Base-by-base conservation (phyloP, 345 rosid species). In the Salix exigua region DNA sequence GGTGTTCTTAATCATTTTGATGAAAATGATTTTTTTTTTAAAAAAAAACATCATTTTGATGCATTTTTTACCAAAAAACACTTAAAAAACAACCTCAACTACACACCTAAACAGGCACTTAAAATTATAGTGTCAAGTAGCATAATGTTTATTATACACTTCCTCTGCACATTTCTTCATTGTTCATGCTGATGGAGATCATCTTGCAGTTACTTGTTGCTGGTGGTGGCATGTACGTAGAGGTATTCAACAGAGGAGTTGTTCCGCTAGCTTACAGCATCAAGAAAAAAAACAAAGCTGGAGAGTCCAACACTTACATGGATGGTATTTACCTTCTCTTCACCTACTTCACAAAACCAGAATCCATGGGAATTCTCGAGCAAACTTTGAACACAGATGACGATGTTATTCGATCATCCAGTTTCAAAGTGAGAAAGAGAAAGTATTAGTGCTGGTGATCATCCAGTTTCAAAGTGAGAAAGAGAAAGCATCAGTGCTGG, bases 141-240 rank as follows among this genome's bases (percentile, higher is more conserved):
- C 30, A 25, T 17, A 9, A 58, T 40, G 19, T 12, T 14, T 21
- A 18, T 30, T 13, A 31, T 6, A 46, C 19, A 30, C 25, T 65
- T 44, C 19, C 16, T 13, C 46, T 40, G 21, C 23, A 1, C 30
- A 2, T 23, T 44, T 37, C 26, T 25, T 73, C 31, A 16, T 10
- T 33, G 72, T 58, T 19, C 10, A 71, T 72, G 70, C 75, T 60
- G 61, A 66, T 44, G 74, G 28, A 68, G 61, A 31, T 60, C 8
- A 17, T 77, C 9, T 66, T 72, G 78, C 87, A 96, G 99, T 75
- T 96, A 85, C 98, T 96, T 74, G 94, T 96, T 73, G 96, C 98
- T n/a, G 98, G 94, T 6, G 99, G 99, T 10, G 98, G 97, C 77
- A 96, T 93, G 99, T 93, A 93, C 26, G 88, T 92, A 1, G 99